Conservation (phyloP, 805 yeast species). For the Wickerhamomyces hampshirensis region DNA sequence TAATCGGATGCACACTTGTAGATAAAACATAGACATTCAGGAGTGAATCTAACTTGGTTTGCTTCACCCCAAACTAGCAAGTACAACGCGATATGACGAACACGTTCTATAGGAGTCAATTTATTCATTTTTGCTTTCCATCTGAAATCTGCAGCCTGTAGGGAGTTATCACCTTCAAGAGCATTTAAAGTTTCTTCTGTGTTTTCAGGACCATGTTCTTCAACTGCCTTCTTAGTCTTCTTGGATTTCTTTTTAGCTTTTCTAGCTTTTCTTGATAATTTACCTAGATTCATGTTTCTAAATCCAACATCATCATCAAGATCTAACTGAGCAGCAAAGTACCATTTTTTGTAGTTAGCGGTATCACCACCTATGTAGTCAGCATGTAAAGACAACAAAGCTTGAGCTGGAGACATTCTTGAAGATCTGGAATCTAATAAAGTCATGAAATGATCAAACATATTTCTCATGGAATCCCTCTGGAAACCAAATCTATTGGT, state of each 20-base stretch:
- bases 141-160: conserved; percentile 76
- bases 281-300: conserved; percentile 75
- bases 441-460: conserved; percentile 86
- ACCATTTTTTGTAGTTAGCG: conserved; percentile 85
- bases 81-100: conserved; percentile 72
- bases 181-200: conserved; percentile 56
- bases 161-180: conserved; percentile 78
- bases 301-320: conserved; percentile 82
- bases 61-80: conserved; percentile 87
- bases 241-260: conserved; percentile 78
- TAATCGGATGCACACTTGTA: conserved; percentile 94
- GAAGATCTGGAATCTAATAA: conserved; percentile 78
- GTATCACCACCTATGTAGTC: conserved; percentile 87
- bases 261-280: conserved; percentile 72
- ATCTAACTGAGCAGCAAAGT: conserved; percentile 83
- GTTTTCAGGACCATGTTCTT: conserved; percentile 54
- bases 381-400: conserved; percentile 74
- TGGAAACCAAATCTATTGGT: conserved; percentile 85
- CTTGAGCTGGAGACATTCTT: conserved; percentile 88
- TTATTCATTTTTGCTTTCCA: conserved; percentile 81
- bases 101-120: conserved; percentile 71
- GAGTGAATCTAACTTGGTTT: conserved; percentile 88
- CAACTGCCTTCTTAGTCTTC: conserved; percentile 66
- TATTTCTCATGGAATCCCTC: conserved; percentile 89
- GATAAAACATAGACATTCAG: conserved; percentile 87